Evolutionary conservation across 805 yeast genomes (phyloP).

Genomic region (Kluyveromyces siamensis): DNA sequence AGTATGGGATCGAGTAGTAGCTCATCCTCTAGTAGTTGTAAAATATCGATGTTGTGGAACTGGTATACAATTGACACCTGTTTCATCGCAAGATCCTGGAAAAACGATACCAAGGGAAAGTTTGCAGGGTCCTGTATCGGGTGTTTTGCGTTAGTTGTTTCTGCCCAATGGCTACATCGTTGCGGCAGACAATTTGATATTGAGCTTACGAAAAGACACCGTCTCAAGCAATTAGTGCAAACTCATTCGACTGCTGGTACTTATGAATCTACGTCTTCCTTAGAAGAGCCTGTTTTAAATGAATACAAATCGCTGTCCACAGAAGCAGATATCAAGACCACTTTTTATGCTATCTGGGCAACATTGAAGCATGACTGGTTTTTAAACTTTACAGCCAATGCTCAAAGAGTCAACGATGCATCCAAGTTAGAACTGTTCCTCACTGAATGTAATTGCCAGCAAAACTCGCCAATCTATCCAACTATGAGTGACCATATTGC

Average conservation of each 20-base stretch:
- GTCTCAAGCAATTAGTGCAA: constrained; percentile 6
- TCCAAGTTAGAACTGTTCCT: constrained; percentile 1
- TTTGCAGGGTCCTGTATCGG: constrained; percentile 73
- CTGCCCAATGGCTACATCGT: constrained; percentile 50
- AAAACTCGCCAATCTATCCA: constrained; percentile 28
- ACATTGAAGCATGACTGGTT: constrained; percentile 32
- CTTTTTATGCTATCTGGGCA: constrained; percentile 10
- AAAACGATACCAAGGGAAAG: constrained; percentile 44
- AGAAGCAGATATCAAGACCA: constrained; percentile 8
- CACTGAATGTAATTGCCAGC: constrained; percentile 7
- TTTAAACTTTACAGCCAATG: constrained; percentile 5
- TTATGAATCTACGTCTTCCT: not conserved
- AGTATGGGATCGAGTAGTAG: not conserved
- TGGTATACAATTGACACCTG: constrained; percentile 64
- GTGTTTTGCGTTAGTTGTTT: constrained; percentile 48
- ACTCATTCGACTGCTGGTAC: not conserved
- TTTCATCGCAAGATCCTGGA: constrained; percentile 58
- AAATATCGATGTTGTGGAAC: constrained; percentile 54
- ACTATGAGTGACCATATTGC: constrained; percentile 41
- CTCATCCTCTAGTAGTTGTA: constrained; percentile 7
- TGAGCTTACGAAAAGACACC: constrained; percentile 28
- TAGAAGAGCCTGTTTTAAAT: constrained; percentile 8
- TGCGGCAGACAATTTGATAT: constrained; percentile 43
- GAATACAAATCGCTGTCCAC: not conserved
- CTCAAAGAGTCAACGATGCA: not conserved